Conservation (phyloP, 768 basidiomycete genomes). For the Mrakia gelida region DNA sequence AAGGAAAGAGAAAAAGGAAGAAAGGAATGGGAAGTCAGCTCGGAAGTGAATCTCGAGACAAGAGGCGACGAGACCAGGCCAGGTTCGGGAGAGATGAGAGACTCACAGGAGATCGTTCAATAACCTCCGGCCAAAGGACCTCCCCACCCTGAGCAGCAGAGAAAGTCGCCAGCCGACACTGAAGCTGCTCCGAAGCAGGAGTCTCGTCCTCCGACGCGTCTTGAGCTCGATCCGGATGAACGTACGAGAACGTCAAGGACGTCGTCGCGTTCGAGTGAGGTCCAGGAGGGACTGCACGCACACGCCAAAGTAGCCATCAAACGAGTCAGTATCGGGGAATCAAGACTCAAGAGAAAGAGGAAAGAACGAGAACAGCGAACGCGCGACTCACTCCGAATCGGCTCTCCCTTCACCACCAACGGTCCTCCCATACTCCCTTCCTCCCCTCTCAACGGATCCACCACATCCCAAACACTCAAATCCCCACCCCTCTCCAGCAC, state of each 20-base stretch:
- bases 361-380: not conserved
- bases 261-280: not conserved
- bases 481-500: conserved; percentile 23
- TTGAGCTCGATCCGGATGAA: not conserved
- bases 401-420: conserved; percentile 6
- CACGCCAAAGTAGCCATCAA: too few relatives aligned
- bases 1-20: too few relatives aligned
- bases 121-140: conserved; percentile 17
- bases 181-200: not conserved
- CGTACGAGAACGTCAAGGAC: not conserved
- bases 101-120: conserved; percentile 9
- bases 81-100: not conserved
- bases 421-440: not conserved
- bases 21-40: not conserved
- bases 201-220: not conserved
- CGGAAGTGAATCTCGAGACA: too few relatives aligned
- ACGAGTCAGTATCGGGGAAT: not conserved
- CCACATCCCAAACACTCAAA: conserved; percentile 21
- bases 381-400: conserved; percentile 10
- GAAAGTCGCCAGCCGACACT: conserved; percentile 15
- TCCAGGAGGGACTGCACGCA: conserved; percentile 1
- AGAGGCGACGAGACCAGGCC: not conserved
- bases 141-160: conserved; percentile 19
- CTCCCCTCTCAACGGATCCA: not conserved
- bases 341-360: not conserved